These are phyloP conservation scores for Phytopythium ostracodes DNA, from an alignment of 352 stramenopile species.

Conservation along the genomic window DNA sequence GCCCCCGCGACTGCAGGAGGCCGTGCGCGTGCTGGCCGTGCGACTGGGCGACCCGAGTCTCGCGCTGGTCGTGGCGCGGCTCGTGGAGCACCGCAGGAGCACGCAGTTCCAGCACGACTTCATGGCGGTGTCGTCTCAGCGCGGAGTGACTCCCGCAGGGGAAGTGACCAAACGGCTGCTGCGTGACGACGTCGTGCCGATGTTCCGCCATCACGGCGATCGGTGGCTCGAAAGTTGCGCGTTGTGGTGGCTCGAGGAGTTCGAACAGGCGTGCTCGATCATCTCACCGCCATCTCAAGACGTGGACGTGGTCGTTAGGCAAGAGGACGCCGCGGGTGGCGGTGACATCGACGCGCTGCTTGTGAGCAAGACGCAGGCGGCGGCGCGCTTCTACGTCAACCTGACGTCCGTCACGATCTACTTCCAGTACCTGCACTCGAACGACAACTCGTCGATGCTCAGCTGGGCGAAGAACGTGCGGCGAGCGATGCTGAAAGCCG, in stretches of 20 bases:
- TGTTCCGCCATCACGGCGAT: conserved; percentile 54
- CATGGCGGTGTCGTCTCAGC: conserved; percentile 27
- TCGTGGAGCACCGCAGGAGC: conserved; percentile 77
- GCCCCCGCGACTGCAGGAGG: conserved; percentile 90
- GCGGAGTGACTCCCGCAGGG: conserved; percentile 58
- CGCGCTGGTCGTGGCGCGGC: conserved; percentile 84
- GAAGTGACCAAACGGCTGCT: conserved; percentile 49
- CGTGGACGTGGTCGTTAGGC: conserved; percentile 35
- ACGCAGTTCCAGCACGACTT: conserved; percentile 56
- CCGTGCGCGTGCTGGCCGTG: conserved; percentile 85
- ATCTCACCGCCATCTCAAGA: conserved; percentile 63
- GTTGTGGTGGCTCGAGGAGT: conserved; percentile 83
- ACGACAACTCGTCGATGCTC: conserved; percentile 52
- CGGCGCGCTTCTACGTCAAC: conserved; percentile 76
- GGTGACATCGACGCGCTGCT: conserved; percentile 17
- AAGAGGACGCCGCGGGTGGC: conserved; percentile 9
- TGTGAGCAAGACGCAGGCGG: conserved; percentile 36
- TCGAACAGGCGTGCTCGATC: conserved; percentile 73
- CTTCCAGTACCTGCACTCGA: conserved; percentile 81
- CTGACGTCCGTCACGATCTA: conserved; percentile 82
- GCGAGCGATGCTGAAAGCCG: conserved; percentile 5
- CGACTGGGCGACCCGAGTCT: conserved; percentile 87
- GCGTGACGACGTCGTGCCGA: conserved; percentile 60
- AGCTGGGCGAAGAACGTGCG: conserved; percentile 42
- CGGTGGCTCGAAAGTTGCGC: conserved; percentile 77